Evolutionary conservation across 2,329 filamentous ascomycete species (phyloP), one percentile per base, ranked within the genome.

Genomic region (Bretziella fagacearum): DNA sequence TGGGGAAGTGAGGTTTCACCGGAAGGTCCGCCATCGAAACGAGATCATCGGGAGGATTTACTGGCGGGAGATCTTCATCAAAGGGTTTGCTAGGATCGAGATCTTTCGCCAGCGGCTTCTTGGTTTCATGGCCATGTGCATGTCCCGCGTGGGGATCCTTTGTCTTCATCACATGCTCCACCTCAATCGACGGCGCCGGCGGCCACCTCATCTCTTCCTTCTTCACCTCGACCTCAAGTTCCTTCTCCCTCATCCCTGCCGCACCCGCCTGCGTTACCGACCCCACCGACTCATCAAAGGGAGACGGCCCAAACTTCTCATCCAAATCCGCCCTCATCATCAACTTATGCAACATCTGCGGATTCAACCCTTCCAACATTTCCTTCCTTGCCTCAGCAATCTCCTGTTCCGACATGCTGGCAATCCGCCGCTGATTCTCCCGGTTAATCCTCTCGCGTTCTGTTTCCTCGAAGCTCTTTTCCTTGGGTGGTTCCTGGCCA

Each of bases 331-430:
- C 80, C 52, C 84, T 71, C 53, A 73, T 73, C 20, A 96, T 69
- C 15, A 98, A 68, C 54, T 76, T 76, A 57, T 93, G 73, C 4
- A 98, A 68, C 26, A 95, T 65, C 0, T 72, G 72, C 2, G 86
- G 80, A 52, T 84, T 81, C 46, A 96, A 63, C 6, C 73, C 76
- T n/a, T 69, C 71, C 58, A 93, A 70, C n/a, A 98, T 66, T 54
- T 96, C 89, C 50, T 76, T 69, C 36, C 81, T 75, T 51, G 91
- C 86, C 54, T 79, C 69, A 52, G 82, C 77, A 50, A 96, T 93
- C 61, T 95, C 84, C 30, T 76, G 73, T 0, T 75, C 65, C 1
- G 81, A 82, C 91, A 98, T 95, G 22, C 69, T 67, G 11, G 77
- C 78, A 40, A 98, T 61, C 51, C 73, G 74, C 49, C 77, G 71